Base-by-base conservation (phyloP, 2,329 filamentous ascomycete species). In the Domatiomyces catenatus region DNA sequence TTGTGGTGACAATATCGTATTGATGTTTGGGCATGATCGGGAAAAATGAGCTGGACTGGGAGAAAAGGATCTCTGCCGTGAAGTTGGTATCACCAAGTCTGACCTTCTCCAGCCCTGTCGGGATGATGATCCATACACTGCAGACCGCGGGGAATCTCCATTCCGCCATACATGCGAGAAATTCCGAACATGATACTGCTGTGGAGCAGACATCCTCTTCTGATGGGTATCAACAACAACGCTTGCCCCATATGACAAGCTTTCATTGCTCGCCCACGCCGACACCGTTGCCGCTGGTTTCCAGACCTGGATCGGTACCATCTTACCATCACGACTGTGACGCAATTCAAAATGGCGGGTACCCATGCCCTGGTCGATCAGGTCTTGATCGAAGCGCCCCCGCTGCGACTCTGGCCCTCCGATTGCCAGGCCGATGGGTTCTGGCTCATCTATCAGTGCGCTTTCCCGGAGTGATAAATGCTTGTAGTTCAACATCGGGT, bases 341-440 rank as follows among this genome's bases (percentile, higher is more conserved):
- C 52, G 44, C 86, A 94, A 61, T 84, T 94, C 42, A 83, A 83
- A 46, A 94, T 80, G 0, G 88, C 88, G 58, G 93, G 77, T 22
- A 86, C 75, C 55, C 80, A 39, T 39, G 32, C 32, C 32, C 32
- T 39, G 32, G 10, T 39, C 32, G 8, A 39, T 39, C 10, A 39
- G 8, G 10, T 39, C 32, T 39, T 39, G 32, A 15, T 39, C 32
- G 12, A 39, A 39, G 32, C 32, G 32, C 15, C 15, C 32, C 32
- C 15, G 10, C 32, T 8, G 32, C 32, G 32, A 39, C 10, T 39
- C 10, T 5, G 32, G 32, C 32, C 7, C 32, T 39, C 32, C 32
- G 15, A 15, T 15, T 15, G 32, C 32, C 32, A 39, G 32, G 5
- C 32, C 32, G 15, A 39, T 39, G 32, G 15, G 10, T 15, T 39